A percentile compares a stretch with the other conserved stretches of the same genome.
Evolutionary conservation across 2,329 filamentous ascomycete genomes (phyloP).

Genomic region (Bipolaris gigantea): DNA sequence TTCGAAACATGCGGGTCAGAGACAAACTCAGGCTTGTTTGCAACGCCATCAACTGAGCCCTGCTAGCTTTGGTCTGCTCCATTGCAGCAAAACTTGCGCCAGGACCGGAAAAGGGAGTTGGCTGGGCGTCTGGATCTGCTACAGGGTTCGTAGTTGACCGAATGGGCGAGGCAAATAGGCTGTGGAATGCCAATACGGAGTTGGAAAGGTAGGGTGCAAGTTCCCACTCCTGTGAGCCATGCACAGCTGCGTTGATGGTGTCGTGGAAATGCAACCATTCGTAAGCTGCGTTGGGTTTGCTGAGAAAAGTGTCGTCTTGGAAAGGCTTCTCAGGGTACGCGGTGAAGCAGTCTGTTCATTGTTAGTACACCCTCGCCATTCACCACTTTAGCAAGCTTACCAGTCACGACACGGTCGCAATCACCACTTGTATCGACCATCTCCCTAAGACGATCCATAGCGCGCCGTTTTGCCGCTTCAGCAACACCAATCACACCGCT

Average conservation of each 20-base stretch:
- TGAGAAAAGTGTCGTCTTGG: constrained; percentile 89
- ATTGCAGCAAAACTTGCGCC: constrained; percentile 79
- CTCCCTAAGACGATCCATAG: constrained; percentile 70
- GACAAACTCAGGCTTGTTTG: constrained; percentile 72
- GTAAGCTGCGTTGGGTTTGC: constrained; percentile 83
- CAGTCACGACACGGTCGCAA: constrained; percentile 72
- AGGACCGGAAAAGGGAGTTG: constrained; percentile 77
- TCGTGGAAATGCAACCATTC: constrained; percentile 98
- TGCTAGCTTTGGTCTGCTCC: constrained; percentile 79
- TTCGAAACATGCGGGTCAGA: constrained; percentile 76
- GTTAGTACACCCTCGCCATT: constrained; percentile 11
- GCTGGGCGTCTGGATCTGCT: constrained; percentile 46
- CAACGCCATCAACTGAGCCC: constrained; percentile 70
- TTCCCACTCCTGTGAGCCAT: constrained; percentile 89
- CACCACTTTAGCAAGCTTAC: constrained; percentile 23
- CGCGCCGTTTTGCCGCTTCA: constrained; percentile 71
- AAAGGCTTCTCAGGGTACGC: constrained; percentile 85
- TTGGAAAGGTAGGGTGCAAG: constrained; percentile 83
- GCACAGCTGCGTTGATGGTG: constrained; percentile 74
- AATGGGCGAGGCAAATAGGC: constrained; percentile 74
- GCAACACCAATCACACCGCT: constrained; percentile 63
- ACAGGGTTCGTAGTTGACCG: constrained; percentile 49
- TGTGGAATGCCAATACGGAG: constrained; percentile 84
- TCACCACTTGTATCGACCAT: constrained; percentile 81
- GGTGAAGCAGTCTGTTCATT: constrained; percentile 69